Conservation (phyloP, 495 filamentous ascomycete genomes). For the Xylaria nigripes region DNA sequence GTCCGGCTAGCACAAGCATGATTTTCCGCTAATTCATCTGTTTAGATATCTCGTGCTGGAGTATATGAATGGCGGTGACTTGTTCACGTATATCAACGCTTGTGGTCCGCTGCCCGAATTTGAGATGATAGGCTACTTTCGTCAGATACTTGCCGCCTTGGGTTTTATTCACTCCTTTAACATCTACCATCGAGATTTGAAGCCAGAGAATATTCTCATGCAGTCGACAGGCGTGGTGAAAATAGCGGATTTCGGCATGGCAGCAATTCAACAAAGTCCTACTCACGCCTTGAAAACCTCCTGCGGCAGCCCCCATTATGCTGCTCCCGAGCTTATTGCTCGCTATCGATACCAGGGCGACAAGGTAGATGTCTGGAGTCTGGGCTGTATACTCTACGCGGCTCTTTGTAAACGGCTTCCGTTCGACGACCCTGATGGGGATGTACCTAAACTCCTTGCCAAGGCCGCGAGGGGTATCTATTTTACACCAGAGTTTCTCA, state of each 20-base stretch:
- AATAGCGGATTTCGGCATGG: slow-evolving; percentile 96
- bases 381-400: slow-evolving; percentile 83
- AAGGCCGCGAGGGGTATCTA: slow-evolving; percentile 66
- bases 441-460: slow-evolving; percentile 48
- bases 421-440: slow-evolving; percentile 57
- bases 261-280: slow-evolving; percentile 71
- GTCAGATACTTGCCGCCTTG: slow-evolving; percentile 86
- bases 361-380: slow-evolving; percentile 87
- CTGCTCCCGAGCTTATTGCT: slow-evolving; percentile 80
- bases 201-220: slow-evolving; percentile 93
- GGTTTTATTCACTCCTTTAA: slow-evolving; percentile 87
- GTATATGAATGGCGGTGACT: slow-evolving; percentile 82
- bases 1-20: not conserved
- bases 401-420: slow-evolving; percentile 72
- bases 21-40: not conserved
- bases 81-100: slow-evolving; percentile 71
- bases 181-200: slow-evolving; percentile 93
- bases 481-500: slow-evolving; percentile 58
- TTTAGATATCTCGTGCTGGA: slow-evolving; percentile 92
- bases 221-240: slow-evolving; percentile 67
- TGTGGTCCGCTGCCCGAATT: slow-evolving; percentile 62
- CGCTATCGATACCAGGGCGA: slow-evolving; percentile 68
- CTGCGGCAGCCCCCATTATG: slow-evolving; percentile 95
- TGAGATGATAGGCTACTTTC: slow-evolving; percentile 76
- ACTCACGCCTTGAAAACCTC: slow-evolving; percentile 71